Percentiles rank a stretch among this genome's conserved stretches.
Conservation (phyloP, 768 basidiomycete genomes). For the Naganishia friedmannii region DNA sequence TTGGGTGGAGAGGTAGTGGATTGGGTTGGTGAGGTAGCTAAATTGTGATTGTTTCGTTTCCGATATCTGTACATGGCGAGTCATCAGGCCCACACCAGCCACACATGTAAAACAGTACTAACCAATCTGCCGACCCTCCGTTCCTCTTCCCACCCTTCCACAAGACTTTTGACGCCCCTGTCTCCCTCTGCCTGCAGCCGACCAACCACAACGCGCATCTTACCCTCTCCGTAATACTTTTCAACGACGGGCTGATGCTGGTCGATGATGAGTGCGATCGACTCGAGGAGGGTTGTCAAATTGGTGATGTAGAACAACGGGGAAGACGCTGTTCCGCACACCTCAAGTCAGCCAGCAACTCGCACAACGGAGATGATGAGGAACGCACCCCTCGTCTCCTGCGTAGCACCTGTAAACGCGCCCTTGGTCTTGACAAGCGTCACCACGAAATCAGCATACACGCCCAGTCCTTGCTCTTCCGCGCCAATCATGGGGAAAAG, state of each 20-base stretch:
- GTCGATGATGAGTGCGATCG: conserved; percentile 90
- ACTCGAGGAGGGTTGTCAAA: conserved; percentile 88
- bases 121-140: conserved; percentile 65
- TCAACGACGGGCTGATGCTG: conserved; percentile 97
- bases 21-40: conserved; percentile 42
- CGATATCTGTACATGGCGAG: conserved; percentile 44
- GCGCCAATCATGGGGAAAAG: conserved; percentile 93
- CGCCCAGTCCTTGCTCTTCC: conserved; percentile 82
- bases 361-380: background rate
- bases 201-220: conserved; percentile 73
- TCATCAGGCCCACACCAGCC: conserved; percentile 8
- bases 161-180: conserved; percentile 68
- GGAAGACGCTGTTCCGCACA: conserved; percentile 67
- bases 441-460: conserved; percentile 88
- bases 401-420: background rate
- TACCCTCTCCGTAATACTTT: conserved; percentile 89
- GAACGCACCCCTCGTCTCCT: conserved; percentile 2
- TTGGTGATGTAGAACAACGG: conserved; percentile 86
- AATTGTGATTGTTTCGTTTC: conserved; percentile 50
- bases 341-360: conserved; percentile 14
- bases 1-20: conserved; percentile 21
- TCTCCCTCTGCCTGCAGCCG: conserved; percentile 82
- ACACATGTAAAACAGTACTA: conserved; percentile 13
- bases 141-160: conserved; percentile 89
- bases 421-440: conserved; percentile 73